Evolutionary conservation across 306 rosid species (phyloP).

Genomic region (Fragaria ananassa): DNA sequence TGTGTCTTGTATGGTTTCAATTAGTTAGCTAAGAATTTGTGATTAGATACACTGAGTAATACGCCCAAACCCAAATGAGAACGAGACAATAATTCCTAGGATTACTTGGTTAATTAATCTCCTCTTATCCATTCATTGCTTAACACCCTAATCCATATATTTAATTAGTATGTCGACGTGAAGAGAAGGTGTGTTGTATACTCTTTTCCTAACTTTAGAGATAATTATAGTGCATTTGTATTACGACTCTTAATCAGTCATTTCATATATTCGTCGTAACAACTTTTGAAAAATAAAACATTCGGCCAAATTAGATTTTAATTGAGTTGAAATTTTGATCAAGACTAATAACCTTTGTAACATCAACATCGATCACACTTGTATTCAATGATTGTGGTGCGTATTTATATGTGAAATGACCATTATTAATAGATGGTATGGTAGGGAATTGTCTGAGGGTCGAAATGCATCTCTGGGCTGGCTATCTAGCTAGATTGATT

Average conservation of each 20-base stretch:
- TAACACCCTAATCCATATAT: not conserved
- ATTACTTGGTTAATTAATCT: not conserved
- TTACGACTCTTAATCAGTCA: not conserved
- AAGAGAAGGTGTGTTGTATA: not conserved
- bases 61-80: not conserved
- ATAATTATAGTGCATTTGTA: not conserved
- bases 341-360: not conserved
- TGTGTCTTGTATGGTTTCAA: not conserved
- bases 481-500: not conserved
- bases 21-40: not conserved
- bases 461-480: conserved; percentile 25
- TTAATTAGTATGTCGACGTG: not conserved
- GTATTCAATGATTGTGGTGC: conserved; percentile 19
- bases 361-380: not conserved
- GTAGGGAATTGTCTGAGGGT: conserved; percentile 32
- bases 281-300: not conserved
- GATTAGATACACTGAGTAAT: not conserved
- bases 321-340: not conserved
- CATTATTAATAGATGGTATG: conserved; percentile 30
- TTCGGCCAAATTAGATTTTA: not conserved
- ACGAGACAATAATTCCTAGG: not conserved
- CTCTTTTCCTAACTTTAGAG: not conserved
- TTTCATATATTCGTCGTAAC: not conserved
- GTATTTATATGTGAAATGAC: conserved; percentile 17
- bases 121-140: not conserved